Conservation (phyloP, 345 rosid genomes). For the Hibiscus syriacus region DNA sequence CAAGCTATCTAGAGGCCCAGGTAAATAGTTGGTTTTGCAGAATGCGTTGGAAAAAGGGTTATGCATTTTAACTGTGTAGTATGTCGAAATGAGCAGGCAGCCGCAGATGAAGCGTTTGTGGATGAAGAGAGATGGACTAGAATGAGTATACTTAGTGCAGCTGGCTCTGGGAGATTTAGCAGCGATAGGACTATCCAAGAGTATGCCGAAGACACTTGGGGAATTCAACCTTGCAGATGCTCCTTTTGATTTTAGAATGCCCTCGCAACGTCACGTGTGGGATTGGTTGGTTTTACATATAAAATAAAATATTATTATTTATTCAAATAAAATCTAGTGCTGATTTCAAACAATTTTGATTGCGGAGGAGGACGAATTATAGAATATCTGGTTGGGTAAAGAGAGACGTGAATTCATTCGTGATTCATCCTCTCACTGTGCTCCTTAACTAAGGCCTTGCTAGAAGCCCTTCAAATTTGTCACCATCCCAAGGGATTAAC, state of each 20-base stretch:
- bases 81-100: constrained; percentile 25
- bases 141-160: constrained; percentile 41
- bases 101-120: constrained; percentile 39
- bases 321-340: no score
- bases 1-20: constrained; percentile 9
- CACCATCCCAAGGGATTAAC: neutral
- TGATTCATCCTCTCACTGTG: no score
- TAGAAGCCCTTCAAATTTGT: neutral
- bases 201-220: constrained; percentile 36
- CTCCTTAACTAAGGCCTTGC: neutral
- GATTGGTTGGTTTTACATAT: no score
- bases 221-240: no score
- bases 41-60: neutral
- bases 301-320: no score
- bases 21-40: neutral
- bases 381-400: no score
- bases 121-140: constrained; percentile 37
- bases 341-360: neutral
- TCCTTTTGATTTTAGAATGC: no score
- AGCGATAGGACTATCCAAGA: constrained; percentile 37
- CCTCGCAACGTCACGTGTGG: no score
- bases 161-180: constrained; percentile 39
- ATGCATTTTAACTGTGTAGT: neutral
- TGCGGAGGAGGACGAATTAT: no score
- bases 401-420: neutral